These are phyloP conservation scores for Microbotryum lychnidis-dioicae DNA, from an alignment of 1,284 basidiomycete genomes.

Conservation along the genomic window DNA sequence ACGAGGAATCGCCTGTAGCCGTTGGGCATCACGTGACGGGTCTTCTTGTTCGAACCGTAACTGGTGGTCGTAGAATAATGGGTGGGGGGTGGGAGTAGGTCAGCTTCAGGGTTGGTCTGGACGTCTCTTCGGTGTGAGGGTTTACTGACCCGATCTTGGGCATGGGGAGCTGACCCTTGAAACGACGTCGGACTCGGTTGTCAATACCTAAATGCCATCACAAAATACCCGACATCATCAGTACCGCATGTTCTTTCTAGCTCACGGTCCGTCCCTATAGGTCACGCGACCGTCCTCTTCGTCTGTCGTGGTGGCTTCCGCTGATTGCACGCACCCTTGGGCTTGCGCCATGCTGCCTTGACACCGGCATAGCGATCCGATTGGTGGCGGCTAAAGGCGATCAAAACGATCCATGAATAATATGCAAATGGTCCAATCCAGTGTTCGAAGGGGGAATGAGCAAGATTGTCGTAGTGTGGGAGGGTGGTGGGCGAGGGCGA, in stretches of 20 bases:
- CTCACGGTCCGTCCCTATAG: background rate
- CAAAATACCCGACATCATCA: background rate
- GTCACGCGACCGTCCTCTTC: too few species aligned
- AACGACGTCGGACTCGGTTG: slow-evolving; percentile 67
- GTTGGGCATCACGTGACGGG: slow-evolving; percentile 86
- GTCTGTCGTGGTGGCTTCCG: background rate
- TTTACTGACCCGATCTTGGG: slow-evolving; percentile 53
- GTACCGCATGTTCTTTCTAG: slow-evolving; percentile 10
- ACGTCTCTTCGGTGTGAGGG: too few species aligned
- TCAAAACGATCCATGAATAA: background rate
- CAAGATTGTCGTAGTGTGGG: background rate
- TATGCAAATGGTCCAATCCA: background rate
- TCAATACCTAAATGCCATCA: slow-evolving; percentile 34
- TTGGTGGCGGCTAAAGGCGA: slow-evolving; percentile 70
- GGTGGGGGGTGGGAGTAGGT: slow-evolving; percentile 4
- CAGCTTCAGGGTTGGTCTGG: slow-evolving; percentile 1
- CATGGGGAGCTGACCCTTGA: slow-evolving; percentile 79
- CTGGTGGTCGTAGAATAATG: slow-evolving; percentile 8
- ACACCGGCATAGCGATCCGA: slow-evolving; percentile 91
- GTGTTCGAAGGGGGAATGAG: background rate
- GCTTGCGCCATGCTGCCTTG: slow-evolving; percentile 88
- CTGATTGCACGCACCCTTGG: slow-evolving; percentile 31
- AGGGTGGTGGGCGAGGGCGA: background rate
- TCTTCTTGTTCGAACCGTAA: slow-evolving; percentile 56
- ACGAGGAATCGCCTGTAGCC: slow-evolving; percentile 76